Base-by-base conservation (phyloP, 2,329 filamentous ascomycete species). In the Endoconidiophora laricicola region DNA sequence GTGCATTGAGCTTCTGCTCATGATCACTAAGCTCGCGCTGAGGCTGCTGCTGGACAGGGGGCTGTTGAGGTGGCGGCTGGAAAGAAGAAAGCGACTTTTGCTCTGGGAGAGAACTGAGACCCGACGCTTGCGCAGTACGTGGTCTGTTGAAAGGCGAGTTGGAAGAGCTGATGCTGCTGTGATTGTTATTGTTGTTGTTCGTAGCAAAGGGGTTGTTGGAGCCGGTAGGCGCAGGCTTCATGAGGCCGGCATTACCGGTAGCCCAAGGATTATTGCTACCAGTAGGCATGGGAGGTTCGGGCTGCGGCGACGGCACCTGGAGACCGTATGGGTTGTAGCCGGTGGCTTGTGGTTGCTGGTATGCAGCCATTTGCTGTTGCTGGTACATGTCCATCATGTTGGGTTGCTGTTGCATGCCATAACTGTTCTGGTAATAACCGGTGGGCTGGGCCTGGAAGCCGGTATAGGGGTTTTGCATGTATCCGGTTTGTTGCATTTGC, bases 201-300 rank as follows among this genome's bases (percentile, higher is more conserved):
- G 44, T 74, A 10, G 91, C 90, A 61, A 98, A 98, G 2, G 91
- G 91, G 62, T 98, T 98, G 70, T 98, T 98, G 14, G 91, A 96
- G 44, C 91, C 91, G 2, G 91, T 98, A 3, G 85, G 82, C 61
- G 86, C 83, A 3, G 87, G 83, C 61, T 83, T 81, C 55, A 95
- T 66, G 2, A 80, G 66, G 48, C 76, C 70, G 54, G 67, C 71
- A 55, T 71, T 72, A 57, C 70, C 74, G 24, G 73, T 74, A 22
- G 86, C 83, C 86, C 90, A 98, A 0, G 91, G 91, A 63, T 98
- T 98, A 68, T 96, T 93, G 64, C 78, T 93, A 36, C 87, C 88
- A 22, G 88, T 71, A 55, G 86, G 81, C 18, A 80, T 70, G 18
- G 76, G 71, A 46, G 76, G 69, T 60, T 81, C 83, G 55, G 75